Conservation (phyloP, 2,329 filamentous ascomycete species). For the Xylariaceae sp. region DNA sequence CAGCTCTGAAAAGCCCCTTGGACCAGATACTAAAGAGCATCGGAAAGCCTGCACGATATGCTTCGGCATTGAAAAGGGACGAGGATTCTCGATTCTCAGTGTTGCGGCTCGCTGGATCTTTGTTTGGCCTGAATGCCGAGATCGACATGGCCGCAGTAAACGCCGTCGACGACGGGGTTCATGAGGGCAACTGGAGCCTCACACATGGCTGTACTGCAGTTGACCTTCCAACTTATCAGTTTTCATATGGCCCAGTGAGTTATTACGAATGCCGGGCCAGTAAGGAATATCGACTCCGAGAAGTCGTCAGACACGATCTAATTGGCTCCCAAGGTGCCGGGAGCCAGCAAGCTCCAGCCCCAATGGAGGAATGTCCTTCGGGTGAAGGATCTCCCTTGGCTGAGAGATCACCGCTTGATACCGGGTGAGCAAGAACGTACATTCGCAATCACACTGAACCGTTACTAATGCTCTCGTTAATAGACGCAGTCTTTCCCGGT, state of each 20-base stretch:
- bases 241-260: conserved; percentile 26
- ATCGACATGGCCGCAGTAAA: conserved; percentile 31
- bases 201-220: conserved; percentile 24
- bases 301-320: conserved; percentile 33
- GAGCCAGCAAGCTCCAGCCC: conserved; percentile 10
- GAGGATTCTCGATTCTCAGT: conserved; percentile 26
- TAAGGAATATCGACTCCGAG: conserved; percentile 26
- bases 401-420: conserved; percentile 19
- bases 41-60: conserved; percentile 22
- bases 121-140: conserved; percentile 26
- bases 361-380: conserved; percentile 30
- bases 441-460: not conserved
- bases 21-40: conserved; percentile 38
- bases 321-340: conserved; percentile 24
- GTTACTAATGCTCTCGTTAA: not conserved
- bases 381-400: conserved; percentile 18
- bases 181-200: conserved; percentile 16
- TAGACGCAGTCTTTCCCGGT: conserved; percentile 26
- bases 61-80: conserved; percentile 26
- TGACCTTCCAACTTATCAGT: conserved; percentile 37
- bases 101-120: conserved; percentile 28
- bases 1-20: conserved; percentile 35
- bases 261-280: conserved; percentile 33
- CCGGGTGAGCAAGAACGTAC: too few relatives aligned
- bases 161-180: conserved; percentile 3